Evolutionary conservation across 257 asterid genomes (phyloP), one percentile per base, ranked within the genome.

Genomic region (Solanum pinnatisectum): DNA sequence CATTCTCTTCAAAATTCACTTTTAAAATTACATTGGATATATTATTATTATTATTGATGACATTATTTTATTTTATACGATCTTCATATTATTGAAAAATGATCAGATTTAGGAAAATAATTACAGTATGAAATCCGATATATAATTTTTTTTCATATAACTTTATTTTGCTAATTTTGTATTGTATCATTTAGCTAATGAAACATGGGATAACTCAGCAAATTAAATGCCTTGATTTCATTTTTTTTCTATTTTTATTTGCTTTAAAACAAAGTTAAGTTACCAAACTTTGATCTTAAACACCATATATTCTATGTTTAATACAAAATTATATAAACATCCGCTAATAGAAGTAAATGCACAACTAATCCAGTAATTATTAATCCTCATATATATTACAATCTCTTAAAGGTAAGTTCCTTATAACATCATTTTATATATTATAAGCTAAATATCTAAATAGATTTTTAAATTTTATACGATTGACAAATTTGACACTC

Each of bases 401-500:
- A 56, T 56, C 25, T 56, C 14, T 72, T 10, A 8, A 33, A 72
- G 12, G 25, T 72, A 72, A 16, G 42, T 2, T 72, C 14, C 25
- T 20, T 20, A 20, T 56, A 56, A 56, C 25, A 20, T 56, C 10
- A 56, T 56, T 44, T 56, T 7, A 56, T 20, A 56, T 8, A 56
- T 56, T 56, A 56, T 3, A 56, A 1, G 10, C 25, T 20, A 56
- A 56, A 7, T 56, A 56, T 56, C 5, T 56, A 56, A 20, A 20
- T 56, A 56, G 10, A 8, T 56, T 8, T 56, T 20, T 20, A 20
- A 56, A 56, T 7, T 56, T 56, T 3, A 56, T 3, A 20, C 12
- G 0, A 56, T 20, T 56, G 12, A 56, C 10, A 56, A 56, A 0
- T 56, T 56, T 56, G 5, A 56, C 5, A 8, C 0, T 7, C 0